Percentiles rank a stretch among this genome's conserved stretches.
phyloP scores from a whole-genome alignment of 768 basidiomycete species.

The Collybia sordida region DNA sequence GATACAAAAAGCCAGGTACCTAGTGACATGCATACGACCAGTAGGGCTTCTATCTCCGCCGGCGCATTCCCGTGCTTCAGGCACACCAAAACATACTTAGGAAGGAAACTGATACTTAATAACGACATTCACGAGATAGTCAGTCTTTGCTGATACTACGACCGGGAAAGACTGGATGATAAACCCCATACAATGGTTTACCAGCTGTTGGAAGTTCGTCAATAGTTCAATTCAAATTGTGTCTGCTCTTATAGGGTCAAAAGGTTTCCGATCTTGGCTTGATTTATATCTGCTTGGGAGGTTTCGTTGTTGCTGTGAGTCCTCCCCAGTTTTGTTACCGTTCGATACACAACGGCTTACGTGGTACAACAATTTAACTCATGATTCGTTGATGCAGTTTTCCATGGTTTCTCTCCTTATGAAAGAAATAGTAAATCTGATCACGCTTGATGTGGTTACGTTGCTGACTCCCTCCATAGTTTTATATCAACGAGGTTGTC shows the following conservation, averaged over 20 bases:
- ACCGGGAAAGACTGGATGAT: no score
- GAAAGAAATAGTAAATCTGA: conserved; percentile 67
- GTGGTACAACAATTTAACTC: not conserved
- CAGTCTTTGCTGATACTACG: no score
- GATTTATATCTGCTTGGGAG: conserved; percentile 65
- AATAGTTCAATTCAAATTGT: conserved; percentile 11
- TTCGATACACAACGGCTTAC: no score
- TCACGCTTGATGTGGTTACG: not conserved
- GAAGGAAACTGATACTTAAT: no score
- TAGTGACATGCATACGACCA: no score
- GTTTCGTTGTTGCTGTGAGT: conserved; percentile 27
- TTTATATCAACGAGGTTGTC: conserved; percentile 93
- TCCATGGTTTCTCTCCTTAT: conserved; percentile 82
- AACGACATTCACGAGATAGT: no score
- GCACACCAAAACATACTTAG: no score
- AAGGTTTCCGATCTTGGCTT: conserved; percentile 57
- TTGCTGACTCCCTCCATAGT: conserved; percentile 29
- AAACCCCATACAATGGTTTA: no score
- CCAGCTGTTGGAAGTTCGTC: conserved; percentile 32
- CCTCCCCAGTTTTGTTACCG: not conserved
- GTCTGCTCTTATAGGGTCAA: no score
- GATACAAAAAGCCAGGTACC: no score
- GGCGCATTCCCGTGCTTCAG: no score
- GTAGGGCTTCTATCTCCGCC: no score
- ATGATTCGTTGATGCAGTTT: conserved; percentile 60